Percentiles rank a stretch among this genome's conserved stretches.
Evolutionary conservation across 2,329 filamentous ascomycete genomes (phyloP).

Genomic region (Colletotrichum caudatum): DNA sequence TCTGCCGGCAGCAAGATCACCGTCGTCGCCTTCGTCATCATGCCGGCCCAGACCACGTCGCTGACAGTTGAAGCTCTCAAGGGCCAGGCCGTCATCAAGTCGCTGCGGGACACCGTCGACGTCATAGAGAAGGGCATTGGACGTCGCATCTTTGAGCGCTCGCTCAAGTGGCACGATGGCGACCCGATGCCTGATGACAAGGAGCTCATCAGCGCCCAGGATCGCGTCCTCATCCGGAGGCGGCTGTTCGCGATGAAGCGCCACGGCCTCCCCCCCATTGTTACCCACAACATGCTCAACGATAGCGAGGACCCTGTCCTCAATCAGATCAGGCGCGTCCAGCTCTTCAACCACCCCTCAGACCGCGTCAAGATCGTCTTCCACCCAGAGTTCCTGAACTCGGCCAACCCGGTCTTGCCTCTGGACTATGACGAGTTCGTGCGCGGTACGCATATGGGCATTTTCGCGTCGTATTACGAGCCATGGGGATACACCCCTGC

Average conservation of each 20-base stretch:
- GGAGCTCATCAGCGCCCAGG: constrained; percentile 90
- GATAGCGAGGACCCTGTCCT: constrained; percentile 93
- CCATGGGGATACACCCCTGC: constrained; percentile 99
- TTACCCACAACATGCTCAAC: constrained; percentile 99
- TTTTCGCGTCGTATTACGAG: constrained; percentile 98
- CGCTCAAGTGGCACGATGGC: constrained; percentile 94
- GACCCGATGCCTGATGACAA: constrained; percentile 95
- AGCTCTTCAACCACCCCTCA: constrained; percentile 94
- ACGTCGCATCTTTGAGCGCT: constrained; percentile 93
- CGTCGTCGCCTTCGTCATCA: constrained; percentile 97
- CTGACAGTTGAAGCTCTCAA: constrained; percentile 95
- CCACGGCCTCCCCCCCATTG: constrained; percentile 88
- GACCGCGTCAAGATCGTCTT: constrained; percentile 98
- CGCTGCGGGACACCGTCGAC: constrained; percentile 90
- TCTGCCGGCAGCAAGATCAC: constrained; percentile 86
- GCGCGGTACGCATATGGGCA: constrained; percentile 92
- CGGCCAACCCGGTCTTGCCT: constrained; percentile 92
- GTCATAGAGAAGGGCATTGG: constrained; percentile 94
- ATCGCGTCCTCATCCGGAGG: constrained; percentile 91
- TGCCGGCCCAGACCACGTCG: constrained; percentile 96
- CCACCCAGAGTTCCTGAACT: constrained; percentile 97
- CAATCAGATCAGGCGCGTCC: constrained; percentile 94
- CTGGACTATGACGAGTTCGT: constrained; percentile 99
- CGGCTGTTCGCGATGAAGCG: constrained; percentile 98
- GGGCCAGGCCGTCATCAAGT: constrained; percentile 97